Evolutionary conservation across 140 eudicot species (phyloP), one percentile per base, ranked within the genome.

Genomic region (Stevia rebaudiana): DNA sequence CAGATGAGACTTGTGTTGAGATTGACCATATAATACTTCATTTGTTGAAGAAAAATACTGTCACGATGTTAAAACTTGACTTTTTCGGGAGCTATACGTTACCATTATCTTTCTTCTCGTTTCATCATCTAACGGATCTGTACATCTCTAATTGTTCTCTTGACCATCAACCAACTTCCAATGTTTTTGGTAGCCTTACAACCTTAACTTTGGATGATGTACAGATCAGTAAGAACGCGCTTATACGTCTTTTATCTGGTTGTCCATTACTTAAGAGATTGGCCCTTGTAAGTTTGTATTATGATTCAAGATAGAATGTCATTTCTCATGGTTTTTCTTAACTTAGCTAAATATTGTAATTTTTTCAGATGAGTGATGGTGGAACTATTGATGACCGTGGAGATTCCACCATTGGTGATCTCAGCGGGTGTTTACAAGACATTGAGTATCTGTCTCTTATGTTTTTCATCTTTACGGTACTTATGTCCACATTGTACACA

Each of bases 231-330:
- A 10, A 15, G 1, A 23, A 11, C 24, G 24, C 40, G 2, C 73
- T 68, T 54, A 0, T 54, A 17, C 36, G 47, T 61, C 74, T 81
- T 42, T 68, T 78, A 28, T 73, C 78, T 35, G 28, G 40, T 0
- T 77, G 78, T 53, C 73, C 65, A 11, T 3, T 40, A 6, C 73
- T 68, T 28, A 68, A 68, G 31, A 65, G 37, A 22, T 1, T 65
- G 37, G 10, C 53, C 23, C 53, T 77, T 59, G 63, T 52, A 68
- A 53, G 65, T 54, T 55, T 28, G 2, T 15, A 5, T n/a, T n/a
- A 13, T 40, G 40, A 21, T 11, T 67, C n/a, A n/a, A n/a, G n/a
- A n/a, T n/a, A 52, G 6, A 39, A 15, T 25, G 21, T 25, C 24
- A 12, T 24, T 15, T 11, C 15, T 24, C 56, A 17, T 28, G 10